A percentile compares a stretch with the other conserved stretches of the same genome.
Conservation (phyloP, 2,329 filamentous ascomycete species). For the Microcyclospora pomicola region DNA sequence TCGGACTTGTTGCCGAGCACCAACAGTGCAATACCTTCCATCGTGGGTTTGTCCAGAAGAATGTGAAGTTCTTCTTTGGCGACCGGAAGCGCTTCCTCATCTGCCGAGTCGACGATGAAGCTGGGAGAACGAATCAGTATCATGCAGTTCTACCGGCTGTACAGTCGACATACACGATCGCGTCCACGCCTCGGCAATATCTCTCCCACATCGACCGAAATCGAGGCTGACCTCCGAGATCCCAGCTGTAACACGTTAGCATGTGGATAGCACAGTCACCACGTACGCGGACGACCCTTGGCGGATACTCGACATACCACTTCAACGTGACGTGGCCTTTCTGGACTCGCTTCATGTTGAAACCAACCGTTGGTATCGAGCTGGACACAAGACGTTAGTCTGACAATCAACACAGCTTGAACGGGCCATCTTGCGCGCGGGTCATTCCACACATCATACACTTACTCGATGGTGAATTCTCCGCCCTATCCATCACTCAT, state of each 20-base stretch:
- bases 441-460: slow-evolving; percentile 4
- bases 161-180: slow-evolving; percentile 56
- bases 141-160: not conserved
- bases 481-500: slow-evolving; percentile 52
- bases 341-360: slow-evolving; percentile 98
- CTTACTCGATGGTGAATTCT: slow-evolving; percentile 98
- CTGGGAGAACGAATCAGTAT: slow-evolving; percentile 23
- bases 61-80: slow-evolving; percentile 88
- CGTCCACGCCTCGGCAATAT: slow-evolving; percentile 93
- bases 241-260: slow-evolving; percentile 51
- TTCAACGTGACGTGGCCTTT: slow-evolving; percentile 97
- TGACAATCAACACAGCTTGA: not conserved
- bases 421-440: not conserved
- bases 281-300: not conserved
- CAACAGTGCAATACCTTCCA: slow-evolving; percentile 81
- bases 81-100: slow-evolving; percentile 62
- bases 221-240: slow-evolving; percentile 88
- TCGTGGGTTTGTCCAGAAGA: slow-evolving; percentile 67
- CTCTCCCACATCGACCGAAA: slow-evolving; percentile 99
- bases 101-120: slow-evolving; percentile 95
- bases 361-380: slow-evolving; percentile 95
- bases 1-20: slow-evolving; percentile 97
- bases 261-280: not conserved
- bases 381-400: slow-evolving; percentile 40
- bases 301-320: slow-evolving; percentile 43